These are phyloP conservation scores for Mrakia blollopis DNA, from an alignment of 768 basidiomycete genomes.

Conservation along the genomic window DNA sequence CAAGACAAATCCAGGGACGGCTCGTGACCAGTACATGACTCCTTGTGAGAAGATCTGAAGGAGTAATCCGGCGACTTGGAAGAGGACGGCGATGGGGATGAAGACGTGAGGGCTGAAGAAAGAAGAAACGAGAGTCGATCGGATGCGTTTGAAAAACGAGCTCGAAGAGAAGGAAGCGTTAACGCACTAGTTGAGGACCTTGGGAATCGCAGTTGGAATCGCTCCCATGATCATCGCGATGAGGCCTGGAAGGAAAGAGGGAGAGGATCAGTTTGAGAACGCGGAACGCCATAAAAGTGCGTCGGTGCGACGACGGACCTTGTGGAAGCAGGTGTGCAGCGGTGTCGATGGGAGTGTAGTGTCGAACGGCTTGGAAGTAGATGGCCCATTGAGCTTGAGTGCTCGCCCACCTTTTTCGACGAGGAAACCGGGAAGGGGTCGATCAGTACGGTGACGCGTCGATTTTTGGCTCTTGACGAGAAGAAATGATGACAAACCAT, in stretches of 20 bases:
- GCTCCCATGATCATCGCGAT: conserved; percentile 7
- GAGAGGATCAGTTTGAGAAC: too few relatives aligned
- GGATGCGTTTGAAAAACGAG: neutral
- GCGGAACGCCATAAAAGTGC: too few relatives aligned
- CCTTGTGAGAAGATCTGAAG: conserved; percentile 39
- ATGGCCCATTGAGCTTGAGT: neutral
- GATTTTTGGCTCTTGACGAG: neutral
- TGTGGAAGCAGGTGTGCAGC: conserved; percentile 1
- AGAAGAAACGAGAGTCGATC: neutral
- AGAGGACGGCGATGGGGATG: conserved; percentile 37
- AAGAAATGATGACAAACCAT: neutral
- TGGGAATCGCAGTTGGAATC: neutral
- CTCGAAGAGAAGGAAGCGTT: neutral
- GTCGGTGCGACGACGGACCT: neutral
- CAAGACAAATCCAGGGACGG: neutral
- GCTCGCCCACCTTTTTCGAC: conserved; percentile 34
- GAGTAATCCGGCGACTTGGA: conserved; percentile 39
- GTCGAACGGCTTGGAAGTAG: neutral
- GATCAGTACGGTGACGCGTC: neutral
- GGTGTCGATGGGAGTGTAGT: neutral
- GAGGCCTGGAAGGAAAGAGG: neutral
- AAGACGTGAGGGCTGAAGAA: conserved; percentile 35
- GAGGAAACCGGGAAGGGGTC: neutral
- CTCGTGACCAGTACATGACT: neutral
- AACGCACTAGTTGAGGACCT: neutral